Percentiles rank a stretch among this genome's conserved stretches.
Evolutionary conservation across 805 yeast genomes (phyloP).

Genomic region (Monosporozyma aerobia): DNA sequence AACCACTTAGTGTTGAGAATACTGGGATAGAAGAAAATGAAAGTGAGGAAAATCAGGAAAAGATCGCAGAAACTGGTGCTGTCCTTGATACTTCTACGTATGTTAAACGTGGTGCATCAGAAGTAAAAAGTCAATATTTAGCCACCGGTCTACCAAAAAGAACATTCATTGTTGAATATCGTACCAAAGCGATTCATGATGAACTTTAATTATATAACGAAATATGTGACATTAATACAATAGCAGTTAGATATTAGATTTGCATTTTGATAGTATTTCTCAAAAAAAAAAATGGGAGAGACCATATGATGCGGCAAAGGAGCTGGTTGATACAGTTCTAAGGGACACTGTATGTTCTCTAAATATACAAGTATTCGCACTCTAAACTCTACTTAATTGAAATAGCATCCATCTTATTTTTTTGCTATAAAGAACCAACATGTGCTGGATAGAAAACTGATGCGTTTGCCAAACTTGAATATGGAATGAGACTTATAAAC

Average conservation of each 20-base stretch:
- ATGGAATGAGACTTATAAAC: too few relatives aligned
- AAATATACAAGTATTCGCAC: too few relatives aligned
- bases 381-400: too few relatives aligned
- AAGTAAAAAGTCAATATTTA: not conserved
- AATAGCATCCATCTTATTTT: too few relatives aligned
- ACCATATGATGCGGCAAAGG: too few relatives aligned
- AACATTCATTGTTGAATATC: not conserved
- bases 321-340: not conserved
- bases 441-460: too few relatives aligned
- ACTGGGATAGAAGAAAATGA: not conserved
- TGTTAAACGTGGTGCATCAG: not conserved
- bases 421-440: too few relatives aligned
- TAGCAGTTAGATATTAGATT: not conserved
- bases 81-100: not conserved
- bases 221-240: not conserved
- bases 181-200: not conserved
- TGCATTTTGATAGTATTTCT: not conserved
- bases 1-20: not conserved
- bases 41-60: too few relatives aligned
- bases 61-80: not conserved
- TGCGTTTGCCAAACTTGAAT: too few relatives aligned
- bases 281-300: too few relatives aligned
- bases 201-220: not conserved
- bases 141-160: not conserved
- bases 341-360: too few relatives aligned